Evolutionary conservation across 208 protist species (phyloP), one percentile per base, ranked within the genome.

Genomic region (Phytomonas francai): DNA sequence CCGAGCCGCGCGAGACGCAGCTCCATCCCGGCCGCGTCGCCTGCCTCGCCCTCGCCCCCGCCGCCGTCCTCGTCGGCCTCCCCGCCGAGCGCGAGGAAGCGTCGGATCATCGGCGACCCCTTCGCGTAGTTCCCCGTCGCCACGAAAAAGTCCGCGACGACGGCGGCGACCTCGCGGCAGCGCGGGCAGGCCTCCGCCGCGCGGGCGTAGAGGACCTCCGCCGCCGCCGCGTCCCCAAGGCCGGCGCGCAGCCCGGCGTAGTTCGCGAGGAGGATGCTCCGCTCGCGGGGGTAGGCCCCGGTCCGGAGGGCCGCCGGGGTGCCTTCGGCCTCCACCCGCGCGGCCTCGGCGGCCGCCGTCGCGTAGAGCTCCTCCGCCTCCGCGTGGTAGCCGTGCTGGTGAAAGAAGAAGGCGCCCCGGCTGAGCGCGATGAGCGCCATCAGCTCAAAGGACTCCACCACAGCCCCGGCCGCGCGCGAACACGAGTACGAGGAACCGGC

Each of bases 381-480:
- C 57, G 73, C 69, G 30, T 71, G 73, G 62, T 84, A 78, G n/a
- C 80, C 82, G 68, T 87, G 77, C 64, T 84, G 79, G 29, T 90
- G 84, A 65, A 87, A 93, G 68, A 90, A 93, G 67, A 91, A 93
- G 45, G 84, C 87, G 66, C 84, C 87, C 16, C 87, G 84, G 72
- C 82, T 93, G 19, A 93, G 78, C 63, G 78, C 80, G 58, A 90
- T 88, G 59, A 90, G 79, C n/a, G 74, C 74, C 62, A 76, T 88
- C 30, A 88, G 73, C 39, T 79, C 81, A 22, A n/a, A 63, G 67
- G 54, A 66, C 68, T 16, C 62, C 59, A 36, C 34, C 57, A 5
- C 31, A 36, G 39, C n/a, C n/a, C n/a, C n/a, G n/a, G n/a, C n/a
- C n/a, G n/a, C n/a, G n/a, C 39, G 51, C 54, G 22, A 27, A n/a